Evolutionary conservation across 2,329 filamentous ascomycete genomes (phyloP), one percentile per base, ranked within the genome.

Genomic region (Beauveria brongniartii): DNA sequence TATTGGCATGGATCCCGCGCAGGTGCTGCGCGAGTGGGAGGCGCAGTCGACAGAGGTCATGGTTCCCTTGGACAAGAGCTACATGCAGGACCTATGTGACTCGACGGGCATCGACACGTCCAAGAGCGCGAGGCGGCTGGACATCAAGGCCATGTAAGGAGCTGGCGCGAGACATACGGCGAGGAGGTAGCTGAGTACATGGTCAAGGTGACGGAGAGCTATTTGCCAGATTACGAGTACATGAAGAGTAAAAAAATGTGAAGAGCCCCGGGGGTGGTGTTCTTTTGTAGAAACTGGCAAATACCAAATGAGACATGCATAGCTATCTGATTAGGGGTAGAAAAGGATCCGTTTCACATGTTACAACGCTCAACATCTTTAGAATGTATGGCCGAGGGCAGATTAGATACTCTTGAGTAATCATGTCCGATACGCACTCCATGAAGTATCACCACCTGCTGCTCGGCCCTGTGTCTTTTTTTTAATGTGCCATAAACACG

Each of bases 51-150:
- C 41, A 14, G 61, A 62, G 8, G 51, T 43, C 30, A 14, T 59
- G n/a, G 12, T 20, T 5, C 48, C 48, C 28, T 48, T 54, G n/a
- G 9, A 41, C 6, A 48, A 50, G 48, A 55, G 50, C 55, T 62
- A 59, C 55, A 30, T 62, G 12, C 43, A 59, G 43, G 61, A 44
- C 26, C 34, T 62, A 0, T 55, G 28, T 43, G 43, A 62, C 50
- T 62, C 56, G 44, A 59, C 51, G 22, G 44, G 55, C 30, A 28
- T 62, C 12, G 61, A 62, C 56, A 51, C 28, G 56, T 59, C 51
- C 55, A 59, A 60, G 56, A 55, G 55, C 51, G 46, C 56, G 5
- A 50, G 37, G 51, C 7, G 16, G 6, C 18, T 62, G 5, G 51
- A 50, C n/a, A 9, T 52, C 1, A 51, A 50, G 3, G 51, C 28